Conservation (phyloP, 129 eudicot species). For the Flaveria linearis region DNA sequence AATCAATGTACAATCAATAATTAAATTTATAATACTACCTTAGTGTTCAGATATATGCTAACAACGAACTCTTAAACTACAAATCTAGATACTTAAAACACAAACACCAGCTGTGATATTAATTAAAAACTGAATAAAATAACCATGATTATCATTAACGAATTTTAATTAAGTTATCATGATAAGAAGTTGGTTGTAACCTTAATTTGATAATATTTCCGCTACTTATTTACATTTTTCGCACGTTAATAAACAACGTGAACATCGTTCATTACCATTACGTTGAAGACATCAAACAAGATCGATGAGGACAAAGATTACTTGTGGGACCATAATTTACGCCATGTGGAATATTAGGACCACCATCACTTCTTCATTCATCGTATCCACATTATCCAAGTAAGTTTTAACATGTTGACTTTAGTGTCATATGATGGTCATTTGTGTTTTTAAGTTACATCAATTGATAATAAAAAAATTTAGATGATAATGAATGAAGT, state of each 20-base stretch:
- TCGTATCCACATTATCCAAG: conserved; percentile 5
- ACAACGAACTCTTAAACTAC: too few species aligned
- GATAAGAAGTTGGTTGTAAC: not conserved
- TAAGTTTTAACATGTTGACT: too few species aligned
- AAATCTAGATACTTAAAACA: too few species aligned
- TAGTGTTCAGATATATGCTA: too few species aligned
- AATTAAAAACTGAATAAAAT: not conserved
- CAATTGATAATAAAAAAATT: too few species aligned
- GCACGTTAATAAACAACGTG: not conserved
- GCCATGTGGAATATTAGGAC: conserved; percentile 25
- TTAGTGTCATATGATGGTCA: too few species aligned
- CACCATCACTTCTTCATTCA: conserved; percentile 5
- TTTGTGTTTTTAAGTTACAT: too few species aligned
- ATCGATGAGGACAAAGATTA: conserved; percentile 7
- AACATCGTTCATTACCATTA: not conserved
- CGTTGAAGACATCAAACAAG: not conserved
- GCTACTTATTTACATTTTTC: not conserved
- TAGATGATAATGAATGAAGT: too few species aligned
- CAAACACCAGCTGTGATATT: not conserved
- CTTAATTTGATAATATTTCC: not conserved
- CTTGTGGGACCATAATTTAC: not conserved
- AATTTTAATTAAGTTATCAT: not conserved
- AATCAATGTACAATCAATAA: too few species aligned
- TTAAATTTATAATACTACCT: too few species aligned
- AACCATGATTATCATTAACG: not conserved